phyloP scores from a whole-genome alignment of 108 stramenopile species.

The Pseudonitzschia pungens region DNA sequence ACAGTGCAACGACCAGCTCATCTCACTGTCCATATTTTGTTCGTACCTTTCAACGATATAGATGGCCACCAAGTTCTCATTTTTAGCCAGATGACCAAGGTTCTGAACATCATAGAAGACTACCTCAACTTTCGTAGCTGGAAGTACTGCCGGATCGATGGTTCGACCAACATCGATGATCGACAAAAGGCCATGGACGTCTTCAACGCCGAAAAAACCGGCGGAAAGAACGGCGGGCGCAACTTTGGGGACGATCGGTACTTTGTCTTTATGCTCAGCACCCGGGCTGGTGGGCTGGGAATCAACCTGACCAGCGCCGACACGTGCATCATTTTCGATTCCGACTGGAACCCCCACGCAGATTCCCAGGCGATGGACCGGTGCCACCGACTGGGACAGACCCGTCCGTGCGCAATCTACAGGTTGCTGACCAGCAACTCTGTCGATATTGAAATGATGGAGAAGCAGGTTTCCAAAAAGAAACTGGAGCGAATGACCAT shows the following conservation, averaged over 20 bases:
- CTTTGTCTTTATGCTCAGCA: conserved; percentile 94
- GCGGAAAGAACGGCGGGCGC: conserved; percentile 54
- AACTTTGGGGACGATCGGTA: conserved; percentile 74
- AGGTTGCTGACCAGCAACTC: conserved; percentile 92
- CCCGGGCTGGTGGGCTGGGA: conserved; percentile 95
- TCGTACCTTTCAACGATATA: background rate
- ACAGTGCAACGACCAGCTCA: too few species aligned
- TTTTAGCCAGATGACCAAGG: conserved; percentile 96
- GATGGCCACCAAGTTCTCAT: conserved; percentile 98
- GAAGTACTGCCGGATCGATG: conserved; percentile 95
- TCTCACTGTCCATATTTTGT: background rate
- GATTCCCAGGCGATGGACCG: conserved; percentile 93
- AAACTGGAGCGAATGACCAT: conserved; percentile 97
- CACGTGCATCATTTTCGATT: conserved; percentile 98
- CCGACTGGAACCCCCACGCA: conserved; percentile 95
- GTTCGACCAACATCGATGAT: conserved; percentile 93
- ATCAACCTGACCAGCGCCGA: conserved; percentile 90
- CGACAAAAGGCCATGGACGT: conserved; percentile 94
- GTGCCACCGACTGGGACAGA: conserved; percentile 84
- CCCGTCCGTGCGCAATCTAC: conserved; percentile 92
- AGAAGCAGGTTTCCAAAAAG: conserved; percentile 92
- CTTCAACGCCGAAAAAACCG: conserved; percentile 89
- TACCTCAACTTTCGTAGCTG: conserved; percentile 79
- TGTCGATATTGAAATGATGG: conserved; percentile 99
- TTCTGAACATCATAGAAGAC: conserved; percentile 96